Evolutionary conservation across 202 grass and related monocot genomes (phyloP).

Genomic region (Zoysia matrella): DNA sequence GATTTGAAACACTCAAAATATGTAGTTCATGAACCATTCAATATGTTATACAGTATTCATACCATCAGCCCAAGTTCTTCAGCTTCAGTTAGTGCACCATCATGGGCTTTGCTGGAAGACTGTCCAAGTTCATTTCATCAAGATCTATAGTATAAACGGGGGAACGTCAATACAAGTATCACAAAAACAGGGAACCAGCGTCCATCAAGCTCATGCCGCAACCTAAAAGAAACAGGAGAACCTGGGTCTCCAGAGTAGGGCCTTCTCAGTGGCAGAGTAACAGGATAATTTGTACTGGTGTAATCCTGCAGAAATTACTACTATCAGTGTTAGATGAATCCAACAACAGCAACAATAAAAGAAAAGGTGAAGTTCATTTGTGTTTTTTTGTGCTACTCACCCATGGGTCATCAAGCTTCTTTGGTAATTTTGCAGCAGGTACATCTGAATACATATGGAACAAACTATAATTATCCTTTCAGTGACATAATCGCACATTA

Average conservation of each 20-base stretch:
- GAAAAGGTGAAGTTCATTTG: background rate
- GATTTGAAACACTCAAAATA: constrained; percentile 17
- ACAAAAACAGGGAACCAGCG: background rate
- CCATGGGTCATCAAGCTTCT: constrained; percentile 49
- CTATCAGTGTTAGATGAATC: constrained; percentile 21
- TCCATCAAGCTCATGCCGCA: background rate
- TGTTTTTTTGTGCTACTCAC: constrained; percentile 43
- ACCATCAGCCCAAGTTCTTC: constrained; percentile 64
- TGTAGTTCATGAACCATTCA: background rate
- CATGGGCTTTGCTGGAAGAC: constrained; percentile 37
- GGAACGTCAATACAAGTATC: background rate
- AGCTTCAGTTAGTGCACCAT: constrained; percentile 52
- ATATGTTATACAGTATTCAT: constrained; percentile 41
- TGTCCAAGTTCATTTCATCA: constrained; percentile 51
- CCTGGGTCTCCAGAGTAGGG: constrained; percentile 50
- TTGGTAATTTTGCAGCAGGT: constrained; percentile 45
- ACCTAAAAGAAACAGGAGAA: constrained; percentile 37
- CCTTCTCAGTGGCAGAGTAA: constrained; percentile 58
- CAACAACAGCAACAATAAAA: constrained; percentile 2
- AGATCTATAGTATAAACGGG: constrained; percentile 33
- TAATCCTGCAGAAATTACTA: constrained; percentile 43
- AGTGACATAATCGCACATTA: background rate
- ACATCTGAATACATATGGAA: constrained; percentile 24
- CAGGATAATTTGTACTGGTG: constrained; percentile 46
- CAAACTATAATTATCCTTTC: constrained; percentile 22